Base-by-base conservation (phyloP, 208 protist species). In the Trypanosoma platydactyli region DNA sequence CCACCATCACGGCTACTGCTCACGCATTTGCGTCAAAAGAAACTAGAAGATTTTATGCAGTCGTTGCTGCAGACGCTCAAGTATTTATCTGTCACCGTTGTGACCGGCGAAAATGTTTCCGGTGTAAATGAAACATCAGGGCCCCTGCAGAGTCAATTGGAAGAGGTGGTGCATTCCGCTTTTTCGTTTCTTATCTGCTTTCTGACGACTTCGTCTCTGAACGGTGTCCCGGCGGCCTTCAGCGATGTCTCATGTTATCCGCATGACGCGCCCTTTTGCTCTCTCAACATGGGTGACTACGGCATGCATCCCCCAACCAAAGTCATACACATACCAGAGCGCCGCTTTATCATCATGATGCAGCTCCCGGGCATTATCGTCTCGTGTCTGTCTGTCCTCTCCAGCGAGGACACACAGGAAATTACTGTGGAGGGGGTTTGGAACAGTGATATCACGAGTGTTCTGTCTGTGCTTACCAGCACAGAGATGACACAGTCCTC, bases 291-390 rank as follows among this genome's bases (percentile, higher is more conserved):
- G 35, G 44, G 50, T 42, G 64, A 64, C n/a, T n/a, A 9, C 18
- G 33, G n/a, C 9, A 6, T 55, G 33, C 20, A 57, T n/a, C 68
- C 68, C 20, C 68, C 68, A 16, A 29, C 53, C 18, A 64, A 54
- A 41, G 65, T 73, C 33, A 20, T 73, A 11, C 68, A 68, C 30
- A 11, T 63, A 18, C 53, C 68, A 16, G 12, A 45, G 13, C 50
- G 54, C 46, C 40, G 11, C 45, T 73, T 73, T 60, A 40, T n/a
- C n/a, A 73, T 73, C 29, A 57, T 73, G 50, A 18, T 73, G n/a
- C 61, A 63, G 44, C 56, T 73, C 35, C 68, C 68, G 1, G 68
- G 68, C 0, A 50, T 33, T n/a, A 13, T 22, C 13, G 25, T 66
- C 42, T 65, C 60, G 4, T 40, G 24, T 13, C 38, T 73, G 5